Evolutionary conservation across 148 eudicot genomes (phyloP), one percentile per base, ranked within the genome.

Genomic region (Rhododendron ovatum): DNA sequence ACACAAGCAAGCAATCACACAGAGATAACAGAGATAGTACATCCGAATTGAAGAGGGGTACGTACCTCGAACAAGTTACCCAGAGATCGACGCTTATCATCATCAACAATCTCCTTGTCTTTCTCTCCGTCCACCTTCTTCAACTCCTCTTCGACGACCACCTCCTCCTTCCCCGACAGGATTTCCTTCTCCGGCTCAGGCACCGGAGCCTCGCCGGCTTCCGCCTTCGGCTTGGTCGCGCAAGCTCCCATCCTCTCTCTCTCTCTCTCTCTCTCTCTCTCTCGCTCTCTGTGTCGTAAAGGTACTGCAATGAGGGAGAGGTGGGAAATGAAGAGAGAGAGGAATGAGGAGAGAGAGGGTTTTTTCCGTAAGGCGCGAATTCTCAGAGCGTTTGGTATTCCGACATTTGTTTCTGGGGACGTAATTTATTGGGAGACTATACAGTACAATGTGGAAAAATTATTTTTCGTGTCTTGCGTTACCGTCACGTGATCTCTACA

Each of bases 61-160:
- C 76, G 22, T 86, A 86, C 87, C 84, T 86, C 84, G 84, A 86
- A 80, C 87, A 86, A 80, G 69, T 86, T 63, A 51, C 87, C 71
- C 26, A 86, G 84, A 80, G 87, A 86, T 75, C 83, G 84, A 11
- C 87, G 87, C 69, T 37, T 80, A n/a, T 71, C 81, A 2, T 81
- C 79, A 0, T 67, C 79, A 65, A 41, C 75, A 43, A 43, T 26
- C 50, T 82, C 74, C 47, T 37, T 82, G 18, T 61, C 84, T 9
- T 57, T 67, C 20, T 3, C 82, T 53, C 53, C 83, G 11, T 57
- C 84, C 24, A 80, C 30, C 17, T 51, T 51, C 86, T 85, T 69
- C 53, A 28, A 57, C n/a, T 33, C 51, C 22, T 80, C 83, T 4
- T n/a, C 84, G 47, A 69, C 84, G 20, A 81, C 69, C 5, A 80